Percentiles rank a stretch among this genome's conserved stretches.
Conservation (phyloP, 306 rosid genomes). For the Argentina anserina region DNA sequence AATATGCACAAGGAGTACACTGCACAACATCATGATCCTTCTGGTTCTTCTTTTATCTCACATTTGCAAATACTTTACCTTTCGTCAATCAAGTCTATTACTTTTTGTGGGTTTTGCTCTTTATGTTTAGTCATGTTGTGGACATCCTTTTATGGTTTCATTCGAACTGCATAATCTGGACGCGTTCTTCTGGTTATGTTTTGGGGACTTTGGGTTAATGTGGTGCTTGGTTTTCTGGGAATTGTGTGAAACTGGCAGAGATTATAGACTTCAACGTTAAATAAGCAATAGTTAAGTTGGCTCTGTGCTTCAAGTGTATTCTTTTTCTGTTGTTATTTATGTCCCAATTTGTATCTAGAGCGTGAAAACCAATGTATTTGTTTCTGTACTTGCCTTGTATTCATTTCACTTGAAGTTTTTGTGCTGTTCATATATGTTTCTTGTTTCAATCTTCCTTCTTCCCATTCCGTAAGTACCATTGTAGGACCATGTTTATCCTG, state of each 20-base stretch:
- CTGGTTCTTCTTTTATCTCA: constrained; percentile 33
- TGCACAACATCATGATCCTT: constrained; percentile 57
- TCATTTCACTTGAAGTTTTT: neutral
- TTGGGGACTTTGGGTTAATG: neutral
- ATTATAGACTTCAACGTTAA: neutral
- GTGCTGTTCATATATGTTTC: neutral
- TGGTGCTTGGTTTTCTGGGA: neutral
- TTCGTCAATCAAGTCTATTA: neutral
- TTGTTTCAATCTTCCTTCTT: neutral
- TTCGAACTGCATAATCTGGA: neutral
- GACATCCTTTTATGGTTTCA: neutral
- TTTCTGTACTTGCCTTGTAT: neutral
- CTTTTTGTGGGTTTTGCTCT: neutral
- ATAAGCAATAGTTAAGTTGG: neutral
- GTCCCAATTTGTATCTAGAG: neutral
- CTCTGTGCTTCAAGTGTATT: neutral
- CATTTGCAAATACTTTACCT: neutral
- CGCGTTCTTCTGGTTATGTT: neutral
- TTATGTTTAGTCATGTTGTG: neutral
- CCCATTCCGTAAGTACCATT: neutral
- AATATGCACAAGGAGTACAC: constrained; percentile 63
- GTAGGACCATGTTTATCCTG: neutral
- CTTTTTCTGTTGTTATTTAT: neutral
- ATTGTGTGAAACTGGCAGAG: neutral
- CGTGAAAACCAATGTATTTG: neutral